phyloP scores from a whole-genome alignment of 164 flowering plant genomes.

The Stephania cephalantha region DNA sequence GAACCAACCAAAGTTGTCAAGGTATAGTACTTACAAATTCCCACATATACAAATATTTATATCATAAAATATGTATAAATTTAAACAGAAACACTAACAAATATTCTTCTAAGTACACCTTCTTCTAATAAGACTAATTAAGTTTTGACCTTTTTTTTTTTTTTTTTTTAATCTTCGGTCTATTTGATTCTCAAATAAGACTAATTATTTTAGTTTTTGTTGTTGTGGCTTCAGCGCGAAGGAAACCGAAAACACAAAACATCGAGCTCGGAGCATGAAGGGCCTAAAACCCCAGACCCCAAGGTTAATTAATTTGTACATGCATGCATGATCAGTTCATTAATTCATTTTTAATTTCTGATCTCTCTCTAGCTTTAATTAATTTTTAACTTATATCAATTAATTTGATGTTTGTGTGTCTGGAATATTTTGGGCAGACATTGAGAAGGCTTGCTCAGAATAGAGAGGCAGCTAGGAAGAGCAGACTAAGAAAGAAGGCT shows the following conservation, averaged over 20 bases:
- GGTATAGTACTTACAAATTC: conserved; percentile 23
- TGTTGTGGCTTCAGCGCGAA: conserved; percentile 48
- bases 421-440: conserved; percentile 42
- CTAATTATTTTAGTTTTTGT: not conserved
- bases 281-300: conserved; percentile 88
- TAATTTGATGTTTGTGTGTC: not conserved
- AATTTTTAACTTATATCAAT: too few relatives aligned
- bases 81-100: not conserved
- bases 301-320: conserved; percentile 40
- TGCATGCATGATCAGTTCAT: not conserved
- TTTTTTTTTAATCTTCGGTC: not conserved
- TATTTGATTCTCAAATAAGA: not conserved
- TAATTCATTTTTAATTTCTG: not conserved
- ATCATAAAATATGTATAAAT: not conserved
- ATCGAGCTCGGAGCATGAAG: conserved; percentile 81
- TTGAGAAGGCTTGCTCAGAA: conserved; percentile 98
- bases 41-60: not conserved
- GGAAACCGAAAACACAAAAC: conserved; percentile 54
- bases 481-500: conserved; percentile 96
- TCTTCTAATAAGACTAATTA: not conserved
- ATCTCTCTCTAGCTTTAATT: not conserved
- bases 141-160: not conserved
- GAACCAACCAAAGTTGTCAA: conserved; percentile 54
- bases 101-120: not conserved
- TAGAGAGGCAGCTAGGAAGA: conserved; percentile 99